Conservation (phyloP, 1,284 basidiomycete species). For the Tylopilus orsonianus region DNA sequence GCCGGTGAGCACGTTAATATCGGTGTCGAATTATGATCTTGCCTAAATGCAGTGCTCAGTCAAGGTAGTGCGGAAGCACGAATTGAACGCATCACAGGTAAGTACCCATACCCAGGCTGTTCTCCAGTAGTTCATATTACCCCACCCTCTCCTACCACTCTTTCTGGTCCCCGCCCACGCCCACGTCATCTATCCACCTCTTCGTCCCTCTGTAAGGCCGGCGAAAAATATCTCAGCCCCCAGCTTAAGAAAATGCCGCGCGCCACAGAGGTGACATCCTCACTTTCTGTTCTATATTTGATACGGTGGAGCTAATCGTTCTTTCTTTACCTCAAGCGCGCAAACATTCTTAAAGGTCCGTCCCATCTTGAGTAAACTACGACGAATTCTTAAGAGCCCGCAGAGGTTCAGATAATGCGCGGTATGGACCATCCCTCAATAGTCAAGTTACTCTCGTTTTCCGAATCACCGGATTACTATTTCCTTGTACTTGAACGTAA, state of each 20-base stretch:
- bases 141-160: conserved; percentile 7
- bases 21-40: not conserved
- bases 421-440: conserved; percentile 88
- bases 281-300: conserved; percentile 27
- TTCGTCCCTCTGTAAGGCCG: conserved; percentile 59
- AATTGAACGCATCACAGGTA: conserved; percentile 94
- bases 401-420: conserved; percentile 99
- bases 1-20: conserved; percentile 59
- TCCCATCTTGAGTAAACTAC: not conserved
- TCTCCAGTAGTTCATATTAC: conserved; percentile 36
- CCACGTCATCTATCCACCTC: conserved; percentile 17
- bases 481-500: conserved; percentile 91
- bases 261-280: conserved; percentile 85
- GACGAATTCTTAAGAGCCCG: conserved; percentile 7
- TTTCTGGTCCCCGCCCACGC: conserved; percentile 19
- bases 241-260: conserved; percentile 95
- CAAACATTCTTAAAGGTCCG: conserved; percentile 92
- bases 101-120: conserved; percentile 40
- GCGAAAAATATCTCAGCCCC: conserved; percentile 88
- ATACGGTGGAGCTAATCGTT: conserved; percentile 18
- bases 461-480: conserved; percentile 91
- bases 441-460: conserved; percentile 87
- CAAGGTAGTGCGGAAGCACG: conserved; percentile 97
- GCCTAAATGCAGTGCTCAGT: conserved; percentile 46
- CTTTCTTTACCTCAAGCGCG: conserved; percentile 61